Evolutionary conservation across 2,329 filamentous ascomycete species (phyloP).

Genomic region (Metarhizium rileyi): DNA sequence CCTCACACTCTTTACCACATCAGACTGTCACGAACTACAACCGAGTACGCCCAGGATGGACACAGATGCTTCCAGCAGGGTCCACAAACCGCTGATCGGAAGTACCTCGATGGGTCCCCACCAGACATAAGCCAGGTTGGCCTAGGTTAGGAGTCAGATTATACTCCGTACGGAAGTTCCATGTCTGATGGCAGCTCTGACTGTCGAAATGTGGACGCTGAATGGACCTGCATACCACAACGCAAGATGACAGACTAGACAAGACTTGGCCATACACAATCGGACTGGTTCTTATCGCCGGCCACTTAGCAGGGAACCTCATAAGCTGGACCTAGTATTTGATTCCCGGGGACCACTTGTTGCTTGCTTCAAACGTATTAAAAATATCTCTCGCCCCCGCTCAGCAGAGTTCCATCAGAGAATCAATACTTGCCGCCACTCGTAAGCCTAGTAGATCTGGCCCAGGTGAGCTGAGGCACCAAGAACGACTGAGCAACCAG

Average conservation of each 20-base stretch:
- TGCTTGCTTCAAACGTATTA: slow-evolving; percentile 10
- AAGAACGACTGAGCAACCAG: neutral
- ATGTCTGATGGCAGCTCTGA: slow-evolving; percentile 3
- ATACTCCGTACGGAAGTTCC: slow-evolving; percentile 9
- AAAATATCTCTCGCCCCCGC: slow-evolving; percentile 11
- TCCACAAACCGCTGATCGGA: slow-evolving; percentile 11
- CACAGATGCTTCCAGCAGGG: slow-evolving; percentile 7
- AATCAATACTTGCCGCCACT: slow-evolving; percentile 8
- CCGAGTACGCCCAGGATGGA: slow-evolving; percentile 5
- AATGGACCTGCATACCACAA: slow-evolving; percentile 6
- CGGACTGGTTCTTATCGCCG: slow-evolving; percentile 5
- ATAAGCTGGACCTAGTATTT: neutral
- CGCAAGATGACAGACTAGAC: slow-evolving; percentile 5
- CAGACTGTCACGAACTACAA: slow-evolving; percentile 10
- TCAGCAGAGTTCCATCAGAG: slow-evolving; percentile 7
- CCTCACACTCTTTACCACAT: slow-evolving; percentile 4
- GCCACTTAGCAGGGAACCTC: slow-evolving; percentile 7
- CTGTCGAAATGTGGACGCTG: slow-evolving; percentile 6
- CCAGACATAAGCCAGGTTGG: slow-evolving; percentile 9
- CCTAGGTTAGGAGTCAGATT: slow-evolving; percentile 10
- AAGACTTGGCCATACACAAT: slow-evolving; percentile 2
- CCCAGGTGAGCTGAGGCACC: slow-evolving; percentile 8
- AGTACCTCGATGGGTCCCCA: slow-evolving; percentile 10
- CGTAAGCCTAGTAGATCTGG: slow-evolving; percentile 7
- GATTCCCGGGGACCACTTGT: slow-evolving; percentile 5